Conservation (phyloP, 2,329 filamentous ascomycete species). For the Aaosphaeria pasadenensis region DNA sequence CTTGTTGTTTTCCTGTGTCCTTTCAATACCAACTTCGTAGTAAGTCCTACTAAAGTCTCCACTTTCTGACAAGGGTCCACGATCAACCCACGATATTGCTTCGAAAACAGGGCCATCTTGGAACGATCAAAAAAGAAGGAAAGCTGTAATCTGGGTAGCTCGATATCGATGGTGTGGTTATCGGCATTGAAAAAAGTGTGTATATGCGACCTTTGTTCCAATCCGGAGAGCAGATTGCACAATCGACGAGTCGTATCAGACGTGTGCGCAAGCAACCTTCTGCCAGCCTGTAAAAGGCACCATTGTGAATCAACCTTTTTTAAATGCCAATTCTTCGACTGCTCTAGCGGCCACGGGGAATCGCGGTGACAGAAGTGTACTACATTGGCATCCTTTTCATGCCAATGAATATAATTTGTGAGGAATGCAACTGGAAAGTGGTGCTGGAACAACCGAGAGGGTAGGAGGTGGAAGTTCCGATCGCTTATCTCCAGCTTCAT, state of each 20-base stretch:
- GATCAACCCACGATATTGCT: constrained; percentile 21
- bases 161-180: constrained; percentile 9
- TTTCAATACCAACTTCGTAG: constrained; percentile 20
- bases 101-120: constrained; percentile 12
- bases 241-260: constrained; percentile 11
- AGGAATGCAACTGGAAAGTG: constrained; percentile 33
- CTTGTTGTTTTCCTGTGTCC: constrained; percentile 5
- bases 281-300: not conserved
- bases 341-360: constrained; percentile 10
- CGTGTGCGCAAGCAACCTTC: not conserved
- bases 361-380: constrained; percentile 8
- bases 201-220: constrained; percentile 15
- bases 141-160: constrained; percentile 13
- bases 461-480: constrained; percentile 31
- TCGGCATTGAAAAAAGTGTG: constrained; percentile 11
- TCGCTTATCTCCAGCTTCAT: constrained; percentile 11
- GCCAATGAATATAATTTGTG: constrained; percentile 24
- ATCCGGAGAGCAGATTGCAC: constrained; percentile 9
- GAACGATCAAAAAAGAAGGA: constrained; percentile 8
- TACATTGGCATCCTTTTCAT: constrained; percentile 6
- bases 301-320: not conserved
- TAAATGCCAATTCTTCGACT: not conserved
- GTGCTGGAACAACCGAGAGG: constrained; percentile 20
- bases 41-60: constrained; percentile 21
- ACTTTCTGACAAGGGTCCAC: constrained; percentile 21